Evolutionary conservation across 495 filamentous ascomycete species (phyloP).

Genomic region (Podospora pseudopauciseta): DNA sequence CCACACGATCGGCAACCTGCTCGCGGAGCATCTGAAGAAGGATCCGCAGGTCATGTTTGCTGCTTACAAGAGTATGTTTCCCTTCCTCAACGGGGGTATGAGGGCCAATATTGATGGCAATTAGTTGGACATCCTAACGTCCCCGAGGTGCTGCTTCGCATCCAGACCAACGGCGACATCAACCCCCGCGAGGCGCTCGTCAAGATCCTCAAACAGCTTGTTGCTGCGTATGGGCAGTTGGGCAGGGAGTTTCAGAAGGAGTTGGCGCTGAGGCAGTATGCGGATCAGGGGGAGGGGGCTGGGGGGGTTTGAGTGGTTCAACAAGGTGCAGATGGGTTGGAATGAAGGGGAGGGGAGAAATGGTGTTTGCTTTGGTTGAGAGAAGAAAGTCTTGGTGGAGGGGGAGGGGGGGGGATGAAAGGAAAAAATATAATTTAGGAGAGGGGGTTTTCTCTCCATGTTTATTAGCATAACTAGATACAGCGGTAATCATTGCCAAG

Average conservation of each 20-base stretch:
- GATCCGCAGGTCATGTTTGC: constrained; percentile 76
- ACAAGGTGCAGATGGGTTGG: too few species aligned
- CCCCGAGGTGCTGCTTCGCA: constrained; percentile 77
- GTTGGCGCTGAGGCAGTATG: constrained; percentile 88
- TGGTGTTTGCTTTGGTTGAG: background rate
- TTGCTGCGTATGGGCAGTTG: constrained; percentile 69
- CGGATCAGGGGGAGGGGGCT: constrained; percentile 52
- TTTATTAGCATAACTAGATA: too few species aligned
- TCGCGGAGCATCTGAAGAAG: constrained; percentile 75
- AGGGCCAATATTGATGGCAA: background rate
- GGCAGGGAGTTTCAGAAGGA: constrained; percentile 92
- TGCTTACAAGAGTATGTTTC: constrained; percentile 71
- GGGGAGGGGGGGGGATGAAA: background rate
- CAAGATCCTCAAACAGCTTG: constrained; percentile 69
- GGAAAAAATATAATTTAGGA: background rate
- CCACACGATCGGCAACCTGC: constrained; percentile 89
- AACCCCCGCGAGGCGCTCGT: constrained; percentile 85
- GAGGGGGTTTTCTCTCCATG: background rate
- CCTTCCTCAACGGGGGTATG: background rate
- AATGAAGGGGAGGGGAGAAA: too few species aligned
- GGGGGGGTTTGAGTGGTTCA: background rate
- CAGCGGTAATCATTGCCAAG: too few species aligned
- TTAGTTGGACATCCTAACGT: constrained; percentile 81
- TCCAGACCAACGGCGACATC: constrained; percentile 86
- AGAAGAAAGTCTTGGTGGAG: too few species aligned